Conservation (phyloP, 2,329 filamentous ascomycete species). For the Colletotrichum spaethianum region DNA sequence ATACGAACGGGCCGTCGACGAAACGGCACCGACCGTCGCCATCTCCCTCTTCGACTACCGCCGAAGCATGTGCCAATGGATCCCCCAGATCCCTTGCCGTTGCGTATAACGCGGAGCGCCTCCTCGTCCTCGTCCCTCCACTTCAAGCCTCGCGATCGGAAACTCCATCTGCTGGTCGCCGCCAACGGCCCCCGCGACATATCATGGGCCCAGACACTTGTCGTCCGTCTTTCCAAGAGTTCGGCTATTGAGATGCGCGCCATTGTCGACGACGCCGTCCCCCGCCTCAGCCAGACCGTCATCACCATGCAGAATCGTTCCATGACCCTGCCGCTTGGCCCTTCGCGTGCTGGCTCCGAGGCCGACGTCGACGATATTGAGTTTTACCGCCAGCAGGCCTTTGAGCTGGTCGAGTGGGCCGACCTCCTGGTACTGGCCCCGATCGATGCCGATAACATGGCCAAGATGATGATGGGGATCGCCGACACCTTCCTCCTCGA, state of each 20-base stretch:
- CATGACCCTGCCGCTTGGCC: conserved; percentile 49
- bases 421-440: conserved; percentile 88
- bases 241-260: conserved; percentile 72
- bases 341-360: conserved; percentile 50
- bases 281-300: conserved; percentile 74
- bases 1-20: background rate
- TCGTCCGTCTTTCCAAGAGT: conserved; percentile 77
- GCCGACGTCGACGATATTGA: conserved; percentile 64
- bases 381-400: conserved; percentile 67
- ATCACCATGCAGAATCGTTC: conserved; percentile 71
- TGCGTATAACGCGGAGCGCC: conserved; percentile 39
- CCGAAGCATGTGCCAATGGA: conserved; percentile 34
- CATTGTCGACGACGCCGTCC: conserved; percentile 76
- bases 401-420: conserved; percentile 87
- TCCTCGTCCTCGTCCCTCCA: conserved; percentile 56
- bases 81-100: conserved; percentile 37
- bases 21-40: conserved; percentile 17
- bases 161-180: conserved; percentile 74
- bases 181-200: conserved; percentile 76
- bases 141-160: conserved; percentile 55
- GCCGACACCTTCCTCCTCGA: conserved; percentile 86
- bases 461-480: conserved; percentile 89
- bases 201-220: conserved; percentile 75
- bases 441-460: conserved; percentile 86
- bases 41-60: background rate